Evolutionary conservation across 2,329 filamentous ascomycete species (phyloP), one percentile per base, ranked within the genome.

Genomic region (Cryphonectria radicalis): DNA sequence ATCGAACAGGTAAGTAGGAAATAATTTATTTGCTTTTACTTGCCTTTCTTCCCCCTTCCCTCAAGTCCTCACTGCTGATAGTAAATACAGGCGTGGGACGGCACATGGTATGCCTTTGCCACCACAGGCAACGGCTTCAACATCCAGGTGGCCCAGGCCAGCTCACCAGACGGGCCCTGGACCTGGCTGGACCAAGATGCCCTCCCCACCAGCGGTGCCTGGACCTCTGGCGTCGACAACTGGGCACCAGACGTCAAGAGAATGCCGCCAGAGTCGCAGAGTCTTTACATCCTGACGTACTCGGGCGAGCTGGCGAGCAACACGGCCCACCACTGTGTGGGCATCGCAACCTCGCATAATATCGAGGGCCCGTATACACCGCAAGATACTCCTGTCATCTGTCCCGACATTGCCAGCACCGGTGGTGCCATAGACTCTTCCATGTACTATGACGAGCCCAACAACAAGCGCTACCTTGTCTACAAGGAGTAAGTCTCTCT

Each of bases 381-480:
- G 8, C 79, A 81, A 6, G 74, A 79, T 1, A 75, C 79, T 13
- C 86, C 88, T 0, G 81, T 90, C 35, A 84, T 84, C 28, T 91
- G 90, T 74, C 84, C 85, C 0, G 76, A 84, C 1, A 80, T 81
- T 5, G 77, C 82, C 66, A 79, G 80, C 28, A 77, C 79, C 55
- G 89, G 90, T 28, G 90, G 90, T 43, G 86, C 89, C 22, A 92
- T 92, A 74, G 90, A 92, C 75, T 82, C 90, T 0, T 82, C 86
- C 0, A 88, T 87, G 7, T 91, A 90, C 78, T 76, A 80, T 13
- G 90, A 92, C 75, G 77, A 78, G 14, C 83, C 85, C 57, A 80
- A 78, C 28, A 87, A 87, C 60, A 83, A 79, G 57, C 84, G 85
- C 11, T 92, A 91, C 76, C 82, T 92, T 8, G 80, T 88, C 7